Evolutionary conservation across 1,139 yeast species (phyloP), one percentile per base, ranked within the genome.

Genomic region (Candida freyschussii): DNA sequence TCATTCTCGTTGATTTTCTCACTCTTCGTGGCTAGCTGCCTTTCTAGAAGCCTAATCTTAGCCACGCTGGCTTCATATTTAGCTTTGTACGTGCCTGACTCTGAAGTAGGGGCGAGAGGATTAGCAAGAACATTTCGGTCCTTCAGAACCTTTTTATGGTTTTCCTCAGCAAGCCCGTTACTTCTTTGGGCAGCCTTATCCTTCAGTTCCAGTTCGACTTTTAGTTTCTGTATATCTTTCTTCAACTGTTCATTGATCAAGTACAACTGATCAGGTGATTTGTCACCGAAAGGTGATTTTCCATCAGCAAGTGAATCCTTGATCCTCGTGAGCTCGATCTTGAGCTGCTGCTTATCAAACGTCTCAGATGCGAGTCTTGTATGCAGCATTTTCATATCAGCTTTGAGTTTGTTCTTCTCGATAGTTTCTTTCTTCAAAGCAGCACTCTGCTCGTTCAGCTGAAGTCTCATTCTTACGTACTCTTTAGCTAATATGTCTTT

Each of bases 321-420:
- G 24, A 66, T 32, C 30, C 59, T 63, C 21, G 58, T 57, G 7
- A 69, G 33, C 29, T 64, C 63, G n/a, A 66, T 64, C 27, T 57
- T 59, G 32, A 67, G 45, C 23, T 62, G 67, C 38, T 72, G 71
- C 36, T 66, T 69, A 34, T 71, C 76, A 43, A 70, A 69, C 3
- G 74, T 62, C 30, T 73, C 72, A 7, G 76, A 65, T 1, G 77
- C 77, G 13, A 72, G 46, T 41, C 74, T 59, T 0, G 74, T 69
- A 44, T 77, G 81, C 10, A 81, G 56, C 45, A 78, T 59, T 21
- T 68, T 65, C 34, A 79, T 48, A 40, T 80, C 85, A 32, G 79
- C 78, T n/a, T 62, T 57, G 26, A 79, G 53, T 43, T 72, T 70
- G 26, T 49, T 51, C 41, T 73, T 75, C 41, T 75, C 81, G 31